Evolutionary conservation across 2,329 filamentous ascomycete genomes (phyloP), one percentile per base, ranked within the genome.

Genomic region (Aspergillus oerlinghausenensis): DNA sequence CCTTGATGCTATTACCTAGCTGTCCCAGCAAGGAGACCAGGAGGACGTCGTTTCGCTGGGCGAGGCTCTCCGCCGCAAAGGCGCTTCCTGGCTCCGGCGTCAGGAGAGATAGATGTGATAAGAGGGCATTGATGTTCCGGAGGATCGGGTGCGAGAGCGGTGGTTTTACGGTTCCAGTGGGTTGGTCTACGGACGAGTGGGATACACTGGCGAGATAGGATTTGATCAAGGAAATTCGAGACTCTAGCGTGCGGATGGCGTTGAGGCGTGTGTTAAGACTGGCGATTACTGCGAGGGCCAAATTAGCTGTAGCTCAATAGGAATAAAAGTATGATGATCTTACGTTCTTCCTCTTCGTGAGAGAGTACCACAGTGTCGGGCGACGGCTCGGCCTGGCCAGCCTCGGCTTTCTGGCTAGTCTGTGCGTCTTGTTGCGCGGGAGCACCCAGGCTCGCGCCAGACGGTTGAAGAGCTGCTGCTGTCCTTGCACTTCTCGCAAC

Each of bases 181-280:
- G 60, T 66, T 50, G 57, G 63, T 6, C 73, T 70, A 25, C 77
- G 66, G 86, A 86, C 23, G 85, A 86, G 7, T 84, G 80, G 1
- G 89, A 88, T 2, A 94, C 82, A 14, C 82, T 83, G 60, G 87
- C 80, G 49, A 99, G 84, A 70, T 97, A 97, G n/a, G 80, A 80
- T 58, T 83, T 82, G 63, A 93, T 82, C 55, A 93, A 82, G 48
- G 83, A 81, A 64, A 94, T 84, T 51, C 90, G 85, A 6, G 87
- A 84, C 67, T 93, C 87, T 28, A 99, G 84, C 86, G 96, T 97
- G 76, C 92, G 93, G 68, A 97, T 88, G 26, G 94, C 92, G 73
- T 97, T 97, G 60, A 88, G 84, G 67, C 96, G 96, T 59, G 92
- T 89, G 28, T 88, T 94, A 23, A 99, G 84, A 17, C 79, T 83